Evolutionary conservation across 192 early-diverging fungal species (phyloP), one percentile per base, ranked within the genome.

Genomic region (Backusella macrospora): DNA sequence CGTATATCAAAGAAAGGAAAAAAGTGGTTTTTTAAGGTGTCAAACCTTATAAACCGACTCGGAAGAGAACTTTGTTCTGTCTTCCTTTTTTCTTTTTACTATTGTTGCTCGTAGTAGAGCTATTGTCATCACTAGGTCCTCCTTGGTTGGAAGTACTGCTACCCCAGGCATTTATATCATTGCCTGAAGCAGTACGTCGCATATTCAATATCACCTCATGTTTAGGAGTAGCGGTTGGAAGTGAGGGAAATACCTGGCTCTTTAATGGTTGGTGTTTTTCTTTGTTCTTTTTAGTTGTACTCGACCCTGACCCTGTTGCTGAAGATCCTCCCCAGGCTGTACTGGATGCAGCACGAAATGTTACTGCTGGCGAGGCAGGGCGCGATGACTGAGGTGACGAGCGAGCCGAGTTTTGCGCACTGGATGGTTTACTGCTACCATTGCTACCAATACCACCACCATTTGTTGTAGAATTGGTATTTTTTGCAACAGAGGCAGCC

Each of bases 371-470:
- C 40, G 69, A 48, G n/a, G 45, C 26, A 42, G 69, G 46, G 6
- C 69, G 47, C 26, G 69, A 48, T 15, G 69, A 40, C 39, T 49
- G 69, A 34, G 47, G 47, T 16, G 70, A 59, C 6, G 48, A 29
- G 39, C 49, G 76, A 48, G 69, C 76, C 43, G 77, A 78, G 59
- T 71, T 63, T 71, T 76, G 48, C 29, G 83, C 44, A 71, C 64
- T 67, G 4, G 73, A 66, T 29, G 67, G 44, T 34, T 43, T 45
- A 21, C 44, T 68, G 15, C 10, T 47, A 15, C 34, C 34, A 12
- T 10, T 65, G 38, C 63, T 65, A 14, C 37, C 12, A 12, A 59
- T 12, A 59, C 21, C 52, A 39, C 7, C 15, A 38, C 6, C n/a
- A 16, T 14, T 38, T n/a, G 12, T 64, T 6, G n/a, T 23, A 14